Evolutionary conservation across 495 filamentous ascomycete genomes (phyloP), one percentile per base, ranked within the genome.

Genomic region (Aspergillus egyptiacus): DNA sequence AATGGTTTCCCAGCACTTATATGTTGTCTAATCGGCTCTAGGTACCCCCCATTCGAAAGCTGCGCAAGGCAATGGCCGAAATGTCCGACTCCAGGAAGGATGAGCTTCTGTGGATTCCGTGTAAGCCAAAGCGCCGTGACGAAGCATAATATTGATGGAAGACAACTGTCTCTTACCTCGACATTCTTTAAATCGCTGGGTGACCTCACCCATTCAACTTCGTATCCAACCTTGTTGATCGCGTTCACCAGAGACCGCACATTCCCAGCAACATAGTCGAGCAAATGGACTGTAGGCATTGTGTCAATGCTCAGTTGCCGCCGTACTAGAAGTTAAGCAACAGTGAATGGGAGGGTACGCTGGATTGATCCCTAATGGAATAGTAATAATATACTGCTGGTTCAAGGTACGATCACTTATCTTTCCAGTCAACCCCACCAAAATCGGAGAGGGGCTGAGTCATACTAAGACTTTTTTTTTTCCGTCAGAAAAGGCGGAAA

Each of bases 231-330:
- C 67, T 88, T 89, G 65, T 98, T 91, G 61, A 98, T 94, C 54
- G 93, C 93, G 71, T 98, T 98, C 62, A 89, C 90, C 56, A 98
- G 77, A 37, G 89, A 95, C 41, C 93, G 85, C 48, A 97, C 81
- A 69, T 98, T 98, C 52, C 93, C 93, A 25, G 82, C 82, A 28
- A 85, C 82, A 57, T 85, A 85, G 65, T 97, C 91, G 28, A 98
- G 81, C 40, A 98, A 75, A 72, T 98, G 85, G 46, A 96, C 93
- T 13, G 78, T 91, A 28, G 90, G 85, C 90, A 96, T 96, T 34
- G 42, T 51, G 53, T 9, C n/a, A n/a, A 40, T 33, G 30, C 25
- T 44, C 5, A 17, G 14, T 17, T 18, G 15, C 36, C 7, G 28
- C 32, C 14, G 24, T 30, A 27, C 15, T 35, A 36, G 18, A 22